Percentiles rank a stretch among this genome's conserved stretches.
Evolutionary conservation across 225 moss, liverwort and hornwort genomes (phyloP).

Genomic region (Pseudoscleropodium purum): DNA sequence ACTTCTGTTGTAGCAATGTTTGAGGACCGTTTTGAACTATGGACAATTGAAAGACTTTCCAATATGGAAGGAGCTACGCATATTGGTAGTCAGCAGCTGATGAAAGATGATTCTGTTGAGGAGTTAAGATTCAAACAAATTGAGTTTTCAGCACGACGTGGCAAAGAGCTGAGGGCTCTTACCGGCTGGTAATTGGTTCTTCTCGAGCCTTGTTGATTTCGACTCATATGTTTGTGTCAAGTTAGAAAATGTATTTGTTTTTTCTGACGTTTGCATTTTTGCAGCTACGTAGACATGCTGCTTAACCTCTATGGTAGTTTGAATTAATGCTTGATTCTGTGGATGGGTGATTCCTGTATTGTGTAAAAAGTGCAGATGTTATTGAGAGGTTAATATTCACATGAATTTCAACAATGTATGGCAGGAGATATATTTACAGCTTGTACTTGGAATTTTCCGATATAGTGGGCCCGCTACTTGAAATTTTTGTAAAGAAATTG

Average conservation of each 20-base stretch:
- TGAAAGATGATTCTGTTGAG: slow-evolving; percentile 11
- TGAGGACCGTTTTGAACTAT: slow-evolving; percentile 91
- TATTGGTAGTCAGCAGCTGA: slow-evolving; percentile 12
- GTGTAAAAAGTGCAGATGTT: not conserved
- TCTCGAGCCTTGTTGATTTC: not conserved
- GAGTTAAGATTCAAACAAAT: slow-evolving; percentile 40
- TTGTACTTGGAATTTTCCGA: slow-evolving; percentile 95
- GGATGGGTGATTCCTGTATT: not conserved
- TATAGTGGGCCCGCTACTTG: slow-evolving; percentile 65
- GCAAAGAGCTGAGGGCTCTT: slow-evolving; percentile 78
- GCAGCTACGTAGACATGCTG: not conserved
- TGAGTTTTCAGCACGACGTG: slow-evolving; percentile 75
- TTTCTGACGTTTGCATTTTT: not conserved
- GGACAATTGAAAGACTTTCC: slow-evolving; percentile 45
- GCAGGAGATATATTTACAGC: slow-evolving; percentile 94
- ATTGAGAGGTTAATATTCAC: not conserved
- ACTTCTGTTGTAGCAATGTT: slow-evolving; percentile 84
- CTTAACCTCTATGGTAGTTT: not conserved
- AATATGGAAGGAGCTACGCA: not conserved
- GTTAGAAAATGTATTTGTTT: not conserved
- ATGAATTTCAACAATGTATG: slow-evolving; percentile 1
- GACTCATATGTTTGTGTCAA: not conserved
- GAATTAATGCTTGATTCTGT: not conserved
- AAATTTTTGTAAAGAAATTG: slow-evolving; percentile 43
- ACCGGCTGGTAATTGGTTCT: slow-evolving; percentile 61